A percentile compares a stretch with the other conserved stretches of the same genome.
phyloP scores from a whole-genome alignment of 2,329 filamentous ascomycete species.

The Calonectria hawksworthii region DNA sequence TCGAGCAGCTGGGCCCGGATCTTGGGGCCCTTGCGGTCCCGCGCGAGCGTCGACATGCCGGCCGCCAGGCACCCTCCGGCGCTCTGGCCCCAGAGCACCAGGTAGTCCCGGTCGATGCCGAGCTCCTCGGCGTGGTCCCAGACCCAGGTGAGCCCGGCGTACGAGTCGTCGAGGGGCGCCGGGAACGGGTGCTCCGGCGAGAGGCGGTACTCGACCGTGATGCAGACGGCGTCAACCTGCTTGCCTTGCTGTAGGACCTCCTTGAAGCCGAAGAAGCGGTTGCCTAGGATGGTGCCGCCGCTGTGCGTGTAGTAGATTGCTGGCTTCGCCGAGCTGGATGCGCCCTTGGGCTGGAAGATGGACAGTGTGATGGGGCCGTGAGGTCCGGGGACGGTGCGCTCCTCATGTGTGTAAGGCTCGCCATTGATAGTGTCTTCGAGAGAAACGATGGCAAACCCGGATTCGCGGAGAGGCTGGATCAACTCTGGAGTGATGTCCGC shows the following conservation, averaged over 20 bases:
- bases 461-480: conserved; percentile 32
- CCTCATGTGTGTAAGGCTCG: conserved; percentile 40
- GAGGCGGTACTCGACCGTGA: conserved; percentile 46
- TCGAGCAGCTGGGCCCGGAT: conserved; percentile 57
- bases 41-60: conserved; percentile 53
- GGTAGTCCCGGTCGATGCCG: conserved; percentile 54
- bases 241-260: conserved; percentile 36
- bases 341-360: conserved; percentile 35
- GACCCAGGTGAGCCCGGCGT: conserved; percentile 53
- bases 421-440: conserved; percentile 31
- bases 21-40: conserved; percentile 50
- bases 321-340: conserved; percentile 23
- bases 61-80: conserved; percentile 60
- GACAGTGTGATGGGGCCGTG: conserved; percentile 36
- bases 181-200: conserved; percentile 43
- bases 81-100: conserved; percentile 58
- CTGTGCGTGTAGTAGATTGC: conserved; percentile 40
- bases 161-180: conserved; percentile 43
- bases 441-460: conserved; percentile 25
- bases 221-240: conserved; percentile 35
- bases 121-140: conserved; percentile 53
- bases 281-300: conserved; percentile 41
- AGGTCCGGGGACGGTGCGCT: conserved; percentile 34
- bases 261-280: conserved; percentile 39
- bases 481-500: conserved; percentile 32